Percentiles rank a stretch among this genome's conserved stretches.
Conservation (phyloP, 768 basidiomycete genomes). For the Boletus sp. region DNA sequence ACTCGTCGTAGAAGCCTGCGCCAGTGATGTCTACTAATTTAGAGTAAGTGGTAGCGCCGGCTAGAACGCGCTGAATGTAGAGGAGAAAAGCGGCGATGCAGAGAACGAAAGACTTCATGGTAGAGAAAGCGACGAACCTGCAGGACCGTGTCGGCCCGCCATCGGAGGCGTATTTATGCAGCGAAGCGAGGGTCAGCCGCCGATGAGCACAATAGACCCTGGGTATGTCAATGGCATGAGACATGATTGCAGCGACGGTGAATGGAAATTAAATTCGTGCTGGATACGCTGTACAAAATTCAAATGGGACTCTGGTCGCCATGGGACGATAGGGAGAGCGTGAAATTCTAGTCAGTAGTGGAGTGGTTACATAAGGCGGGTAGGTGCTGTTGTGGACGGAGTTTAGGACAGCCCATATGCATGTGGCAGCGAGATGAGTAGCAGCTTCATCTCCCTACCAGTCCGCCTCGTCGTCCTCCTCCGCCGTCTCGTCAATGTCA, state of each 20-base stretch:
- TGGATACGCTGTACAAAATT: too few species aligned
- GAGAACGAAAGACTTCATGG: slow-evolving; percentile 6
- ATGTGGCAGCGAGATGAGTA: slow-evolving; percentile 33
- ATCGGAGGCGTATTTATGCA: background rate
- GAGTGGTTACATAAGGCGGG: slow-evolving; percentile 9
- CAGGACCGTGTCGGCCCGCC: background rate
- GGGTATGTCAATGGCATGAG: background rate
- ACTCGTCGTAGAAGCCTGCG: slow-evolving; percentile 45
- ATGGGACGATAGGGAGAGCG: background rate
- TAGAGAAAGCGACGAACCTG: slow-evolving; percentile 8
- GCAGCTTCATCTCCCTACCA: slow-evolving; percentile 42
- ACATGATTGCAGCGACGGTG: background rate
- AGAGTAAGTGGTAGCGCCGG: slow-evolving; percentile 3
- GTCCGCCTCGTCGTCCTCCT: slow-evolving; percentile 58
- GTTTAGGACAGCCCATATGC: background rate
- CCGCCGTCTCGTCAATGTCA: slow-evolving; percentile 61
- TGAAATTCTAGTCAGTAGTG: background rate
- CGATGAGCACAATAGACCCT: background rate
- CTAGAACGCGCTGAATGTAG: background rate
- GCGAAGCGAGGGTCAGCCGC: slow-evolving; percentile 2
- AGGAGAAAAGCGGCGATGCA: background rate
- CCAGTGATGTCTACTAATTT: slow-evolving; percentile 44
- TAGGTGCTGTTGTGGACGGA: background rate
- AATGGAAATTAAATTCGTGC: too few species aligned
- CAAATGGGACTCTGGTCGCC: background rate